phyloP scores from a whole-genome alignment of 108 stramenopile genomes.

The Pseudonitzschia delicatissima region DNA sequence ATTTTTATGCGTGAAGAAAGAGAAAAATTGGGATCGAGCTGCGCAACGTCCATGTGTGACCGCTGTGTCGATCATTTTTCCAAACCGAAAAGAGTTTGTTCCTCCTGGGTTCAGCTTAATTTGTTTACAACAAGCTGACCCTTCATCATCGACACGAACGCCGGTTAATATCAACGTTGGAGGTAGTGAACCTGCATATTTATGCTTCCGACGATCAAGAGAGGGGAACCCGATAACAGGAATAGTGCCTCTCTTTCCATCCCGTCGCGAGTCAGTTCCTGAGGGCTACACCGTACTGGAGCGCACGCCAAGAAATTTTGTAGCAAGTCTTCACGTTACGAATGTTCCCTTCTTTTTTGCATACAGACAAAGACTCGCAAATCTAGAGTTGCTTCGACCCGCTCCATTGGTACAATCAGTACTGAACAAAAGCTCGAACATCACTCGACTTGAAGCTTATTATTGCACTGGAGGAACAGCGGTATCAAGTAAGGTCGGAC shows the following conservation, averaged over 20 bases:
- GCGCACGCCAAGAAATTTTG: slow-evolving; percentile 66
- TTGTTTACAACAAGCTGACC: slow-evolving; percentile 24
- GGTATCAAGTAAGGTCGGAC: slow-evolving; percentile 67
- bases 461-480: slow-evolving; percentile 83
- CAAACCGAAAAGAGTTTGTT: slow-evolving; percentile 81
- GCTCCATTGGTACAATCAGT: slow-evolving; percentile 70
- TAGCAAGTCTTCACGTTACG: slow-evolving; percentile 40
- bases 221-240: slow-evolving; percentile 89
- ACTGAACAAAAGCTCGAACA: slow-evolving; percentile 11
- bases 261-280: slow-evolving; percentile 65
- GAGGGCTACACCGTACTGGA: slow-evolving; percentile 86
- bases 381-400: slow-evolving; percentile 78
- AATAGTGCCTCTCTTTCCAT: slow-evolving; percentile 61
- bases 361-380: slow-evolving; percentile 78
- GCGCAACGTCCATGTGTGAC: slow-evolving; percentile 87
- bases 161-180: slow-evolving; percentile 48
- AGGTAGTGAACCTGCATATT: slow-evolving; percentile 60
- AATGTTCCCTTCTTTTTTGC: slow-evolving; percentile 62
- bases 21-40: slow-evolving; percentile 84
- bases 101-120: slow-evolving; percentile 87
- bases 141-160: slow-evolving; percentile 11
- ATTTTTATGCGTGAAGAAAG: slow-evolving; percentile 78
- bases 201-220: slow-evolving; percentile 82
- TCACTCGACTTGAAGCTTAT: slow-evolving; percentile 51
- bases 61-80: slow-evolving; percentile 74